A percentile compares a stretch with the other conserved stretches of the same genome.
Conservation (phyloP, 768 basidiomycete genomes). For the Tricholoma hemisulphureum region DNA sequence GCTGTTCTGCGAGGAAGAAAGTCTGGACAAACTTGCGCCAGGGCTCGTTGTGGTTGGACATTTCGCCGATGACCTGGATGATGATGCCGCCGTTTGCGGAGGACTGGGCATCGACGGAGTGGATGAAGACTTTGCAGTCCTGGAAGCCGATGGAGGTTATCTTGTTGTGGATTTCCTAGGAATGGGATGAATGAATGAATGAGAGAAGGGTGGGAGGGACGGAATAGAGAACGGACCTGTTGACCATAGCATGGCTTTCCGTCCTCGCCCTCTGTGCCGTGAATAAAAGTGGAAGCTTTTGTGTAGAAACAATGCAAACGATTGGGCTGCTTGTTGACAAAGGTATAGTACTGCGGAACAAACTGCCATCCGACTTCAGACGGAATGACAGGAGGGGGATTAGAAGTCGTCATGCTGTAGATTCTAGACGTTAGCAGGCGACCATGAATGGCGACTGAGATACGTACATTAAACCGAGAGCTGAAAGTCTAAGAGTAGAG, state of each 20-base stretch:
- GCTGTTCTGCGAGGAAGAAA: conserved; percentile 99
- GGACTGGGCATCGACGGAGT: conserved; percentile 96
- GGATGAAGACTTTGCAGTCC: conserved; percentile 98
- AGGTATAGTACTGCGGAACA: conserved; percentile 98
- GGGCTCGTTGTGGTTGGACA: conserved; percentile 87
- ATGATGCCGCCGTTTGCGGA: conserved; percentile 95
- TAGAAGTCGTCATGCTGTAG: conserved; percentile 38
- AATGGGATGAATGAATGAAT: conserved; percentile 2
- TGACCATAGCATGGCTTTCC: conserved; percentile 87
- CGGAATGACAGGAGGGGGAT: conserved; percentile 63
- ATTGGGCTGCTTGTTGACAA: conserved; percentile 96
- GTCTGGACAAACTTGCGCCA: conserved; percentile 99
- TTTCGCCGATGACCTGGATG: conserved; percentile 99
- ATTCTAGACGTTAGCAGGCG: not conserved
- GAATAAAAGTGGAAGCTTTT: conserved; percentile 95
- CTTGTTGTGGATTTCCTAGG: conserved; percentile 94
- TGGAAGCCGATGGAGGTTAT: conserved; percentile 92
- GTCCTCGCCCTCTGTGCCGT: conserved; percentile 97
- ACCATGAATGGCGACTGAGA: not conserved
- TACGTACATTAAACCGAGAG: conserved; percentile 33
- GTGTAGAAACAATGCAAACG: conserved; percentile 99
- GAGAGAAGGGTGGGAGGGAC: not conserved
- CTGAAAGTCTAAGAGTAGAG: conserved; percentile 37
- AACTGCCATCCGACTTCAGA: conserved; percentile 99
- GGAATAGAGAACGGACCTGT: conserved; percentile 51